These are phyloP conservation scores for Paraconiothyrium brasiliense DNA, from an alignment of 2,329 filamentous ascomycete genomes.

Conservation along the genomic window DNA sequence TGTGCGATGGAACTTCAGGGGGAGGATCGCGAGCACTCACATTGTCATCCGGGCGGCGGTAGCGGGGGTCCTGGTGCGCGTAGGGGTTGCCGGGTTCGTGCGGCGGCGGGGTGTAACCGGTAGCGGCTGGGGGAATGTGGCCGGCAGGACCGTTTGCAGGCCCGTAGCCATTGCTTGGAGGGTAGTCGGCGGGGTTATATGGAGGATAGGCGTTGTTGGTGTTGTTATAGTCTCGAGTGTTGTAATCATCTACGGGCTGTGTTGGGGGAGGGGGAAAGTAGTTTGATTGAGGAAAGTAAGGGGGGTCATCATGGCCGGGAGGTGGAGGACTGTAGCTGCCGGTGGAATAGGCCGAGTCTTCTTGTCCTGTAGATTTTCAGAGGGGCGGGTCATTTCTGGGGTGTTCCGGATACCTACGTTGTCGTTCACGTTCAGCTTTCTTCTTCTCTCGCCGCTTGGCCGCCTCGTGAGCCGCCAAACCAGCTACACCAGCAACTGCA, in stretches of 20 bases:
- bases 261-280: slow-evolving; percentile 60
- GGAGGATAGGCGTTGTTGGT: slow-evolving; percentile 41
- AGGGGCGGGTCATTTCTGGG: slow-evolving; percentile 17
- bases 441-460: slow-evolving; percentile 66
- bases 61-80: slow-evolving; percentile 42
- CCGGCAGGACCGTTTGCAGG: background rate
- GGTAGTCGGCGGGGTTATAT: slow-evolving; percentile 57
- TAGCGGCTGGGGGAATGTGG: slow-evolving; percentile 36
- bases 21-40: slow-evolving; percentile 57
- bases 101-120: slow-evolving; percentile 42
- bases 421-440: slow-evolving; percentile 61
- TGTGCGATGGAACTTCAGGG: slow-evolving; percentile 37
- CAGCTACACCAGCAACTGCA: slow-evolving; percentile 66
- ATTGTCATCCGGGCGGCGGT: slow-evolving; percentile 55
- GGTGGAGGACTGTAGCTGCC: slow-evolving; percentile 47
- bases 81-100: slow-evolving; percentile 39
- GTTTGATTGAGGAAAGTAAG: slow-evolving; percentile 57
- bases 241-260: slow-evolving; percentile 29
- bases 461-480: slow-evolving; percentile 66
- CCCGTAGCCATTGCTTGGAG: slow-evolving; percentile 17
- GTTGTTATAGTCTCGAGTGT: slow-evolving; percentile 6
- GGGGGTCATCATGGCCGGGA: slow-evolving; percentile 39
- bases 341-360: slow-evolving; percentile 48
- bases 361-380: slow-evolving; percentile 40
- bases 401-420: slow-evolving; percentile 54